A percentile compares a stretch with the other conserved stretches of the same genome.
phyloP scores from a whole-genome alignment of 225 moss, liverwort and hornwort genomes.

The Asterella californica region DNA sequence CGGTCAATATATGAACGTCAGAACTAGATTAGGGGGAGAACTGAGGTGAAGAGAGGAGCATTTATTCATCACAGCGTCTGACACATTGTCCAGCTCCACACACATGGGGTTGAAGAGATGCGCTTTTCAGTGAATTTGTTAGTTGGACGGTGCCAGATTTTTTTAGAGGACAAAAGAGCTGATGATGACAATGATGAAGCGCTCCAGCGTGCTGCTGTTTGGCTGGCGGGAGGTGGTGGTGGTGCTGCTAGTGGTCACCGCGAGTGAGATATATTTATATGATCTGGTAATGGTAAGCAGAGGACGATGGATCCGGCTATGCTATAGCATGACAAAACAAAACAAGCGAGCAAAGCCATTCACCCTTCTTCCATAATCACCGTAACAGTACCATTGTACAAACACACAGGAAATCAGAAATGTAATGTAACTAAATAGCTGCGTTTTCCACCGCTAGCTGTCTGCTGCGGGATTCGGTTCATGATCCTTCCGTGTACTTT shows the following conservation, averaged over 20 bases:
- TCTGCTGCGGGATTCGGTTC: neutral
- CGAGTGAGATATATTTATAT: too few relatives aligned
- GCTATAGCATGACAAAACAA: too few relatives aligned
- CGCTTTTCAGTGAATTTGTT: constrained; percentile 12
- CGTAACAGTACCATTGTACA: neutral
- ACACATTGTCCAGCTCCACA: constrained; percentile 11
- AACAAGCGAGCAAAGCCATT: too few relatives aligned
- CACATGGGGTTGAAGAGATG: constrained; percentile 5
- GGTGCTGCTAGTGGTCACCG: too few relatives aligned
- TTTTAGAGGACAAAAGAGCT: neutral
- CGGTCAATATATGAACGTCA: neutral
- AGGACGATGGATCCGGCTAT: too few relatives aligned
- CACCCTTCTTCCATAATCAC: too few relatives aligned
- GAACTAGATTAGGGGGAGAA: neutral
- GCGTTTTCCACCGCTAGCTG: neutral
- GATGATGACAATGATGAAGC: constrained; percentile 1
- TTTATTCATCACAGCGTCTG: constrained; percentile 9
- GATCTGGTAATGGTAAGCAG: too few relatives aligned
- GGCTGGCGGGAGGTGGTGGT: too few relatives aligned
- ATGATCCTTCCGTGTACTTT: constrained; percentile 1
- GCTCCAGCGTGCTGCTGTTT: neutral
- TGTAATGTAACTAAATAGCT: constrained; percentile 1
- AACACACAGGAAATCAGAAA: neutral
- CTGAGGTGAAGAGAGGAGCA: neutral
- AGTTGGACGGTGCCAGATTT: neutral